Conservation (phyloP, 2,329 filamentous ascomycete species). For the Ceratocystis diversiconidia region DNA sequence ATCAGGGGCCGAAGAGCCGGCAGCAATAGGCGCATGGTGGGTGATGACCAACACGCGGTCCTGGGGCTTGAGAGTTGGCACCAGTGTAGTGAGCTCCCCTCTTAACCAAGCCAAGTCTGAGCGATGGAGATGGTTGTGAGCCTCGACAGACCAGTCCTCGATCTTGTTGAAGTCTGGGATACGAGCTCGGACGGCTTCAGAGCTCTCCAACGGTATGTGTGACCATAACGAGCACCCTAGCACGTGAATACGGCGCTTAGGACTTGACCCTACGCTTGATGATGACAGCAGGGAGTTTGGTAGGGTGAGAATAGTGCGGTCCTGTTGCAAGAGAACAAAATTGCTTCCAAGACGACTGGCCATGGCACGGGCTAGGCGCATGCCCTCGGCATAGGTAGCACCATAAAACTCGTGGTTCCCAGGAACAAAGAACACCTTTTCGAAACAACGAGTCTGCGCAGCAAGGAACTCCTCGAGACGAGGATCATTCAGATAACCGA, state of each 20-base stretch:
- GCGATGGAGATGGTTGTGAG: conserved; percentile 35
- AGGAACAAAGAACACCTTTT: conserved; percentile 34
- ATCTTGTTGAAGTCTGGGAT: conserved; percentile 43
- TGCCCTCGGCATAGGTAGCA: conserved; percentile 27
- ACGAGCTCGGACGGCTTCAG: conserved; percentile 28
- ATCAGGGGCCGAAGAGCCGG: conserved; percentile 35
- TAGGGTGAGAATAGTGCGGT: conserved; percentile 25
- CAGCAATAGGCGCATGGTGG: conserved; percentile 41
- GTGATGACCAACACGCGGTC: conserved; percentile 35
- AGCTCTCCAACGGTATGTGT: conserved; percentile 29
- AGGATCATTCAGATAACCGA: conserved; percentile 27
- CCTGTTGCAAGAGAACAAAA: conserved; percentile 32
- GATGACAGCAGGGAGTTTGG: conserved; percentile 18
- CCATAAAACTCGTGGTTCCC: conserved; percentile 43
- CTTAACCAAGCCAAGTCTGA: conserved; percentile 38
- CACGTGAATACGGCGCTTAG: conserved; percentile 22
- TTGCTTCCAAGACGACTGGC: conserved; percentile 28
- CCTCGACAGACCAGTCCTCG: conserved; percentile 34
- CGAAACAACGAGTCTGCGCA: conserved; percentile 29
- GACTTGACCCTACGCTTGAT: neutral
- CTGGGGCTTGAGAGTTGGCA: conserved; percentile 5
- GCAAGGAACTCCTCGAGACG: conserved; percentile 31
- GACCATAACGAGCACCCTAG: conserved; percentile 47
- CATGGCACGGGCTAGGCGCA: conserved; percentile 28
- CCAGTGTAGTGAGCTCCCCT: conserved; percentile 24